A percentile compares a stretch with the other conserved stretches of the same genome.
Evolutionary conservation across 192 early-diverging fungal species (phyloP).

Genomic region (Rhizophagus prolifer): DNA sequence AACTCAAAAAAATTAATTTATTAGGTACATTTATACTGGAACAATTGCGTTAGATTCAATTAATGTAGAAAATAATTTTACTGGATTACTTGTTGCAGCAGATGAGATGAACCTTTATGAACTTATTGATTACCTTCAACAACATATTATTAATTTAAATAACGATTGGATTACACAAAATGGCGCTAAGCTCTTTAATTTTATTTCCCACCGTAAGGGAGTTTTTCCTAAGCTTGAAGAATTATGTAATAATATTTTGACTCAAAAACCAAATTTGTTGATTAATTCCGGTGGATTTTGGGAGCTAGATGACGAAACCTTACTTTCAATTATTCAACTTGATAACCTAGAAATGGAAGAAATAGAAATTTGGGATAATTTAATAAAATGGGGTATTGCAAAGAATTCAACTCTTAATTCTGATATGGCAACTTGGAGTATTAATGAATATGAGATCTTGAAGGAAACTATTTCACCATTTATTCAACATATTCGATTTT

Average conservation of each 20-base stretch:
- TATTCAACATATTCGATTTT: background rate
- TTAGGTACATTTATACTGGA: slow-evolving; percentile 11
- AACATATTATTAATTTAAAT: background rate
- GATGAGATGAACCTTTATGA: background rate
- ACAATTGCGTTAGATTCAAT: background rate
- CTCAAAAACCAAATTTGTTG: background rate
- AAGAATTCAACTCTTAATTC: background rate
- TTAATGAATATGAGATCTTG: background rate
- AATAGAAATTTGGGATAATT: too few species aligned
- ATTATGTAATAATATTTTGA: background rate
- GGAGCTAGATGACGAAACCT: too few species aligned
- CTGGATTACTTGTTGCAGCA: background rate
- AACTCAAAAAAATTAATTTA: too few species aligned
- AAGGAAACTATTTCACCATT: background rate
- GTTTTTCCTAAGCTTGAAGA: background rate
- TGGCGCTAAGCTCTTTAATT: background rate
- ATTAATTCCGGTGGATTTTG: background rate
- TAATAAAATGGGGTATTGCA: slow-evolving; percentile 5
- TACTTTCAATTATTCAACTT: too few species aligned
- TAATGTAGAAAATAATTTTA: background rate
- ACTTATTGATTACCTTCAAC: background rate
- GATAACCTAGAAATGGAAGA: too few species aligned
- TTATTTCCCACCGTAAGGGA: background rate
- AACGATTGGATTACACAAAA: background rate
- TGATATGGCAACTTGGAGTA: background rate